phyloP scores from a whole-genome alignment of 2,329 filamentous ascomycete species.

The Phaeosphaeriaceae sp. region DNA sequence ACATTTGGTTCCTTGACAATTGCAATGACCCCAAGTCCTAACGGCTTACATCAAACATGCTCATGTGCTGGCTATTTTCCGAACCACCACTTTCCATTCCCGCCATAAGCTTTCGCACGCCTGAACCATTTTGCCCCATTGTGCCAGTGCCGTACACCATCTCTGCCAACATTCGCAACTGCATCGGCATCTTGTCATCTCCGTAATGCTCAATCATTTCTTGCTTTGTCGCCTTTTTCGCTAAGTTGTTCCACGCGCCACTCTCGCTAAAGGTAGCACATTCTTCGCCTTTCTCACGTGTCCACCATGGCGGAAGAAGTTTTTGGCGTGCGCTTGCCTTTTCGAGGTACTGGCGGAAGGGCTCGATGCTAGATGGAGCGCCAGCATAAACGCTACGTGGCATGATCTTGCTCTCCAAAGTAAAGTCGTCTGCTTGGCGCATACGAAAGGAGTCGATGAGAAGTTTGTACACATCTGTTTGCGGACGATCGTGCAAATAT shows the following conservation, averaged over 20 bases:
- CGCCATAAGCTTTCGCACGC: constrained; percentile 25
- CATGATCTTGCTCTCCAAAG: constrained; percentile 16
- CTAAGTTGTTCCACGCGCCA: constrained; percentile 23
- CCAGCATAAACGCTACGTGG: constrained; percentile 25
- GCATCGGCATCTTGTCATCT: constrained; percentile 30
- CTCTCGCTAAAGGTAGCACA: constrained; percentile 26
- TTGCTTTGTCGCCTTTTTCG: constrained; percentile 17
- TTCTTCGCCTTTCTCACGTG: constrained; percentile 18
- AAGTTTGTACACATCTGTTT: constrained; percentile 36
- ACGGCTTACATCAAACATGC: constrained; percentile 5
- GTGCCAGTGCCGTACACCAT: constrained; percentile 21
- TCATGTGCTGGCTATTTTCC: constrained; percentile 2
- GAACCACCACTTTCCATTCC: constrained; percentile 20
- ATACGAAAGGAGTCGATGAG: constrained; percentile 41
- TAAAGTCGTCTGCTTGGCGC: constrained; percentile 28
- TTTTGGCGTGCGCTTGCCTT: constrained; percentile 5
- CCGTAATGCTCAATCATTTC: constrained; percentile 32
- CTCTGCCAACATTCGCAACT: constrained; percentile 34
- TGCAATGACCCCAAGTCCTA: too few species aligned
- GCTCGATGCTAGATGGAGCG: constrained; percentile 14
- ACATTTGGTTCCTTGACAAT: too few species aligned
- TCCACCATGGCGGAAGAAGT: constrained; percentile 36
- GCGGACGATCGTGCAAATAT: constrained; percentile 33
- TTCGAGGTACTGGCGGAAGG: constrained; percentile 28
- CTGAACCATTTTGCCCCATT: constrained; percentile 19